These are phyloP conservation scores for Ceratocystis harringtonii DNA, from an alignment of 2,329 filamentous ascomycete genomes.

Conservation along the genomic window DNA sequence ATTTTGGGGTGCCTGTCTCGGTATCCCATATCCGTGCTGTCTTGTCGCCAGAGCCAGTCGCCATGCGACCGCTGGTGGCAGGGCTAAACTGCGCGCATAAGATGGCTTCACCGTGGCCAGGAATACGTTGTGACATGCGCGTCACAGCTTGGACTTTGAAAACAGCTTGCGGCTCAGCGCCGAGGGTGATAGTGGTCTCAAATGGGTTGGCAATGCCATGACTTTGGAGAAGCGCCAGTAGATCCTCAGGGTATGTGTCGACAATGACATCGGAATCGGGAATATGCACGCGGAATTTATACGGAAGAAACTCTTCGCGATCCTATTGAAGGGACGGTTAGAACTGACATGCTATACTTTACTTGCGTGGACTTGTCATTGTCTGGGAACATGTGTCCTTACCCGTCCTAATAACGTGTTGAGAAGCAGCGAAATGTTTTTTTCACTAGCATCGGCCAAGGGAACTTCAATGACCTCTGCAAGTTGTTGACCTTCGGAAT, in stretches of 20 bases:
- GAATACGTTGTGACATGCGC: slow-evolving; percentile 73
- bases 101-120: slow-evolving; percentile 84
- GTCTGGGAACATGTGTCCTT: slow-evolving; percentile 21
- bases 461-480: slow-evolving; percentile 58
- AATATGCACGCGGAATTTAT: slow-evolving; percentile 46
- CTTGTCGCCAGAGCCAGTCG: slow-evolving; percentile 79
- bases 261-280: slow-evolving; percentile 38
- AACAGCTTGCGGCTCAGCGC: slow-evolving; percentile 68
- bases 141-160: slow-evolving; percentile 89
- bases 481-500: slow-evolving; percentile 60
- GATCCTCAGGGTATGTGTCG: slow-evolving; percentile 41
- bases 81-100: slow-evolving; percentile 77
- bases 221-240: slow-evolving; percentile 37
- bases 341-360: no score
- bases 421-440: slow-evolving; percentile 73
- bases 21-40: slow-evolving; percentile 91
- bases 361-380: no score
- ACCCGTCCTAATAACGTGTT: slow-evolving; percentile 72
- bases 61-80: slow-evolving; percentile 57
- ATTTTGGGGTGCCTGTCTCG: slow-evolving; percentile 76
- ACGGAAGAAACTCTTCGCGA: slow-evolving; percentile 44
- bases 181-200: slow-evolving; percentile 40
- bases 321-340: slow-evolving; percentile 26
- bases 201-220: slow-evolving; percentile 45
- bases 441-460: slow-evolving; percentile 70